Evolutionary conservation across 2,329 filamentous ascomycete species (phyloP), one percentile per base, ranked within the genome.

Genomic region (Hymenoscyphus occultus): DNA sequence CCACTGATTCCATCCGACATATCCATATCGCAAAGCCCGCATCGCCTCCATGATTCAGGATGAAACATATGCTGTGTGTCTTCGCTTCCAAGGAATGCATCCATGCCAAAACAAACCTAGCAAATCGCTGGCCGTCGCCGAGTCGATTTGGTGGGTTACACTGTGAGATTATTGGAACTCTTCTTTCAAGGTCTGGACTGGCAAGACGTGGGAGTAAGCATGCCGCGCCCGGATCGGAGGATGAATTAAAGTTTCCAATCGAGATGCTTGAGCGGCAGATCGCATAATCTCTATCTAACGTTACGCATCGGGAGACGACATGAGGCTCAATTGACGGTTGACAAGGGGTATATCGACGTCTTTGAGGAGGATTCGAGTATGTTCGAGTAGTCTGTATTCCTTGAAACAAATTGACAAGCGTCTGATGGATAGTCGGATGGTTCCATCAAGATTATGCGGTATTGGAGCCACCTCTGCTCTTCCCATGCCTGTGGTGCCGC

Each of bases 281-380:
- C 45, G 45, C 45, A 51, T 51, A 51, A 51, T 51, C 45, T 51
- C 1, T 51, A 19, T 51, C 22, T n/a, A 51, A 51, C 45, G 45
- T 51, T 51, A 51, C 45, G 45, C 45, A 22, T 51, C 45, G 19
- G 32, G n/a, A n/a, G 19, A 51, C 45, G 45, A 51, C 45, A 51
- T 51, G 45, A 51, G 45, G 45, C 45, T 51, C n/a, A 51, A 51
- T 51, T 5, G 19, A 51, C 10, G 45, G 45, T 51, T 51, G 45
- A 51, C 45, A 19, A 22, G n/a, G 42, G 7, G n/a, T 51, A 22
- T 22, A 51, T 51, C 35, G 35, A 51, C 22, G 19, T 51, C 45
- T 13, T 48, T 48, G 42, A 7, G n/a, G n/a, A n/a, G 5, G n/a
- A 4, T 19, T 51, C 6, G 45, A 51, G 19, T n/a, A 9, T n/a